A percentile compares a stretch with the other conserved stretches of the same genome.
Evolutionary conservation across 257 asterid species (phyloP).

Genomic region (Nemophila menziesii): DNA sequence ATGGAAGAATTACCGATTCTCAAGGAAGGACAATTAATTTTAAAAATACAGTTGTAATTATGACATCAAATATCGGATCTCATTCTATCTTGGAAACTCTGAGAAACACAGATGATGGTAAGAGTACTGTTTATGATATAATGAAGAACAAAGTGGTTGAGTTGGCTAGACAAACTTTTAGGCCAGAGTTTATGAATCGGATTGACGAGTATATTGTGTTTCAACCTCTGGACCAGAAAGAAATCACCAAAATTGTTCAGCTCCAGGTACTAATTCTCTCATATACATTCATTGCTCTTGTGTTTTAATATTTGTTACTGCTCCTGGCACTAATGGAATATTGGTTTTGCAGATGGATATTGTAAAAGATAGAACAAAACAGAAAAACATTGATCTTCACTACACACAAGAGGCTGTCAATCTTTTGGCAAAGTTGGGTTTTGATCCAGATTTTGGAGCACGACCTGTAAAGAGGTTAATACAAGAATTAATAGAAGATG

Average conservation of each 20-base stretch:
- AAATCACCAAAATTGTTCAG: slow-evolving; percentile 53
- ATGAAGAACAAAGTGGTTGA: slow-evolving; percentile 71
- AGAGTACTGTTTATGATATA: slow-evolving; percentile 54
- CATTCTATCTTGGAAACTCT: slow-evolving; percentile 74
- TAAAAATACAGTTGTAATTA: slow-evolving; percentile 70
- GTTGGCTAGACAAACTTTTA: slow-evolving; percentile 72
- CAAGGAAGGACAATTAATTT: slow-evolving; percentile 93
- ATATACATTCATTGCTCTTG: neutral
- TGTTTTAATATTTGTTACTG: no score
- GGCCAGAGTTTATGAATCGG: slow-evolving; percentile 95
- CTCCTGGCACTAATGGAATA: no score
- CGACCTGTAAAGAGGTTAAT: slow-evolving; percentile 90
- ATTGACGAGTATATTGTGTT: slow-evolving; percentile 89
- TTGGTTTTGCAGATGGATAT: slow-evolving; percentile 54
- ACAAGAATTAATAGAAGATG: slow-evolving; percentile 74
- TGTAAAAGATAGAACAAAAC: slow-evolving; percentile 69
- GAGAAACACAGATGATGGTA: slow-evolving; percentile 47
- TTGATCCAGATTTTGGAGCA: slow-evolving; percentile 89
- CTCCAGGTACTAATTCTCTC: slow-evolving; percentile 43
- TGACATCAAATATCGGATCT: slow-evolving; percentile 95
- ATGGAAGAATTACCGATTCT: slow-evolving; percentile 91
- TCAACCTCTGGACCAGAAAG: slow-evolving; percentile 83
- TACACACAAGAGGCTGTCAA: slow-evolving; percentile 72
- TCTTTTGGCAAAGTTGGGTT: slow-evolving; percentile 67
- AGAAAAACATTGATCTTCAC: slow-evolving; percentile 59